Percentiles rank a stretch among this genome's conserved stretches.
These are phyloP conservation scores for Glycyrrhiza uralensis DNA, from an alignment of 306 rosid genomes.

Conservation along the genomic window DNA sequence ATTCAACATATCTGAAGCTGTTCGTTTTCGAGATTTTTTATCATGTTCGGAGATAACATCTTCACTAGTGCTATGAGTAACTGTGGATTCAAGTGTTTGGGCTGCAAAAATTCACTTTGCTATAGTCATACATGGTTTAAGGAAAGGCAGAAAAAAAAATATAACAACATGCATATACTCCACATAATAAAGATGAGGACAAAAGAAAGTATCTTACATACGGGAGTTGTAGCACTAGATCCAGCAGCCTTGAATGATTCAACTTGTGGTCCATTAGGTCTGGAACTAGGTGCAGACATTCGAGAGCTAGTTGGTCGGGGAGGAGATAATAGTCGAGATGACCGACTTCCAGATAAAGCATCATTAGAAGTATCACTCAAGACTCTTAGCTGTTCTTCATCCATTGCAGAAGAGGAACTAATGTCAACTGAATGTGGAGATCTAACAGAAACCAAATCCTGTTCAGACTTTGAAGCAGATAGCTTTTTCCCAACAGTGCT, in stretches of 20 bases:
- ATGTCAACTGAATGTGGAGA: conserved; percentile 66
- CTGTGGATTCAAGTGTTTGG: conserved; percentile 56
- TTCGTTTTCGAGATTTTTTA: conserved; percentile 64
- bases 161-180: conserved; percentile 6
- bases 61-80: conserved; percentile 37
- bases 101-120: conserved; percentile 49
- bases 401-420: conserved; percentile 57
- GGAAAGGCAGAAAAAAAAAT: not conserved
- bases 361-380: conserved; percentile 63
- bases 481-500: conserved; percentile 49
- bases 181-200: conserved; percentile 19
- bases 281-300: conserved; percentile 48
- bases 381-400: conserved; percentile 70
- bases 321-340: conserved; percentile 73
- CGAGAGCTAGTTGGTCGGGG: conserved; percentile 52
- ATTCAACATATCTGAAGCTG: conserved; percentile 69
- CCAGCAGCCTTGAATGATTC: conserved; percentile 64
- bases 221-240: conserved; percentile 61
- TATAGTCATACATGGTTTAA: conserved; percentile 28
- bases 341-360: conserved; percentile 52
- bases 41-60: conserved; percentile 57
- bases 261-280: conserved; percentile 53
- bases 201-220: conserved; percentile 72
- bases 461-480: conserved; percentile 92
- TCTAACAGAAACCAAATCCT: conserved; percentile 82